These are phyloP conservation scores for Diophrys appendiculata DNA, from an alignment of 73 alveolate species.

Conservation along the genomic window DNA sequence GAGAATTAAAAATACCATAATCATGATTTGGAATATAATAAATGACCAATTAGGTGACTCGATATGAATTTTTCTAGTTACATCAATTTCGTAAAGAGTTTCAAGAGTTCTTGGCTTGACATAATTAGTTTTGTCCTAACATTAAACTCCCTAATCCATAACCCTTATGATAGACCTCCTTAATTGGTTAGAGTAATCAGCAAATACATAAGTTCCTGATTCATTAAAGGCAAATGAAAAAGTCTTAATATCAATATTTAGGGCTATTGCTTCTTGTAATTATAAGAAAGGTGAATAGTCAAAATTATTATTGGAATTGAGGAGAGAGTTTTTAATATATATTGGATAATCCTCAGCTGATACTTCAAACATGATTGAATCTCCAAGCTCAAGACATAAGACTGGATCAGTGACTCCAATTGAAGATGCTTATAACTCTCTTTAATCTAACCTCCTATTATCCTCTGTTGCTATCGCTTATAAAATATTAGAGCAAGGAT, in stretches of 20 bases:
- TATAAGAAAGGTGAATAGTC: slow-evolving; percentile 17
- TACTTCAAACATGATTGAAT: neutral
- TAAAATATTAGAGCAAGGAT: neutral
- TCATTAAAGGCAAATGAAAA: neutral
- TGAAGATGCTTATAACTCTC: slow-evolving; percentile 10
- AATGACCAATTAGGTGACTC: slow-evolving; percentile 1
- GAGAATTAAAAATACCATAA: neutral
- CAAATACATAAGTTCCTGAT: slow-evolving; percentile 26
- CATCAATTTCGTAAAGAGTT: slow-evolving; percentile 12
- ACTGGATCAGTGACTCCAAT: slow-evolving; percentile 15
- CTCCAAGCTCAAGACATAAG: slow-evolving; percentile 10
- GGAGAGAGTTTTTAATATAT: slow-evolving; percentile 18
- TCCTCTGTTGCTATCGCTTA: slow-evolving; percentile 10
- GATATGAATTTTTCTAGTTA: neutral
- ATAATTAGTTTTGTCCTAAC: neutral
- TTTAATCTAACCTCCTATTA: neutral
- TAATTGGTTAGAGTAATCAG: neutral
- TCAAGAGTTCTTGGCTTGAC: neutral
- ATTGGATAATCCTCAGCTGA: slow-evolving; percentile 14
- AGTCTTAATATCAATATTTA: neutral
- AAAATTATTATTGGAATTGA: slow-evolving; percentile 7
- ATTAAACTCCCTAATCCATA: neutral
- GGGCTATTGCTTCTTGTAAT: slow-evolving; percentile 4
- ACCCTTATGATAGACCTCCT: slow-evolving; percentile 7
- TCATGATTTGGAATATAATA: neutral